A percentile compares a stretch with the other conserved stretches of the same genome.
Conservation (phyloP, 192 early-diverging fungal genomes). For the Rhizophagus prolifer region DNA sequence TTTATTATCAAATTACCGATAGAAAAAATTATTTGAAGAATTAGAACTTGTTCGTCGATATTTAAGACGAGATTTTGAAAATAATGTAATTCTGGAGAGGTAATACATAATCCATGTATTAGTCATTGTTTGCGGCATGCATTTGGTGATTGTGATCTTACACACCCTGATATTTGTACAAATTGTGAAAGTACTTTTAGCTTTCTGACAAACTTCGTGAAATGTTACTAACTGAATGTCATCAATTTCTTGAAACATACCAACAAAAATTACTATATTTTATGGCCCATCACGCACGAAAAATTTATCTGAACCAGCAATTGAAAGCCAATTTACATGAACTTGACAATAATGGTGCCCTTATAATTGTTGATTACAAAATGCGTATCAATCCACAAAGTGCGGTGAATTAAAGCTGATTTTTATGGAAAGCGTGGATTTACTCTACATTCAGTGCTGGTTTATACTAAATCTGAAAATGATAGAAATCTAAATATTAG, state of each 20-base stretch:
- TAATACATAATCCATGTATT: neutral
- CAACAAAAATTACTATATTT: neutral
- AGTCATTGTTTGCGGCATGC: neutral
- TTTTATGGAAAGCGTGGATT: neutral
- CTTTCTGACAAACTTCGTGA: no score
- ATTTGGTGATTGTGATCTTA: no score
- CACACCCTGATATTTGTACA: no score
- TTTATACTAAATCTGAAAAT: neutral
- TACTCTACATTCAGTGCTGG: neutral
- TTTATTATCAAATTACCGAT: no score
- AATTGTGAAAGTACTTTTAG: no score
- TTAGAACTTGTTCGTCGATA: no score
- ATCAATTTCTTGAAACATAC: constrained; percentile 3
- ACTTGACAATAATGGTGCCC: neutral
- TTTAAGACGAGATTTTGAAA: neutral
- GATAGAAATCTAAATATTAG: neutral
- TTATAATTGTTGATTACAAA: constrained; percentile 5
- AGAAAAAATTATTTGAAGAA: no score
- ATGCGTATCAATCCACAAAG: neutral
- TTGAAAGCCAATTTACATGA: neutral
- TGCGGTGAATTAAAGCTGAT: neutral
- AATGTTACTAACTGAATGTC: neutral
- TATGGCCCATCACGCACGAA: neutral
- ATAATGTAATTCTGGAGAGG: neutral
- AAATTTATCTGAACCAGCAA: neutral